These are phyloP conservation scores for Pythium chondricola DNA, from an alignment of 352 stramenopile species.

Conservation along the genomic window DNA sequence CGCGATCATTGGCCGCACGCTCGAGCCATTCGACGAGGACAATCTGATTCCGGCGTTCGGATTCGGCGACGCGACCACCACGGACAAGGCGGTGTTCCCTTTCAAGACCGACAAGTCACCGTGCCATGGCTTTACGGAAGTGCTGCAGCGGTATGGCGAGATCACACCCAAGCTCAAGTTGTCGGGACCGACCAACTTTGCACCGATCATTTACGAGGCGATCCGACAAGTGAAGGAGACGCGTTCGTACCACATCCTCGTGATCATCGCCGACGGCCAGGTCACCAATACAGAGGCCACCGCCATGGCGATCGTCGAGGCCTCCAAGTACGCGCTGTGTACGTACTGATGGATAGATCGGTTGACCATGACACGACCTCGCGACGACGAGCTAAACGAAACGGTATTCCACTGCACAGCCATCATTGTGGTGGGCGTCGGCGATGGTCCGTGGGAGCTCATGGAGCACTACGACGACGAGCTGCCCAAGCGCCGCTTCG, in stretches of 20 bases:
- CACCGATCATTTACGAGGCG: slow-evolving; percentile 67
- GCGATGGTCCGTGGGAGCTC: slow-evolving; percentile 66
- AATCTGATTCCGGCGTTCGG: slow-evolving; percentile 69
- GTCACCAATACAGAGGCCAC: slow-evolving; percentile 66
- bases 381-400: no score
- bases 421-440: slow-evolving; percentile 71
- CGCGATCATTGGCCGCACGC: slow-evolving; percentile 53
- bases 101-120: slow-evolving; percentile 32
- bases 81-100: slow-evolving; percentile 45
- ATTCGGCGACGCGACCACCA: slow-evolving; percentile 59
- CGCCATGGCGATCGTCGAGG: slow-evolving; percentile 55
- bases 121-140: slow-evolving; percentile 47
- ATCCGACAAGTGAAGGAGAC: slow-evolving; percentile 45
- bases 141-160: slow-evolving; percentile 45
- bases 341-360: slow-evolving; percentile 12
- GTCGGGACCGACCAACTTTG: slow-evolving; percentile 69
- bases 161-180: slow-evolving; percentile 44
- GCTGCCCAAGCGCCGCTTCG: slow-evolving; percentile 49
- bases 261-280: slow-evolving; percentile 74
- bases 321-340: slow-evolving; percentile 69
- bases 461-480: slow-evolving; percentile 63
- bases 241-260: slow-evolving; percentile 57
- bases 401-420: no score
- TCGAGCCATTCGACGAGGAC: slow-evolving; percentile 65
- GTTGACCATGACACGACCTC: no score